These are phyloP conservation scores for Candida ficus DNA, from an alignment of 805 yeast species.

Conservation along the genomic window DNA sequence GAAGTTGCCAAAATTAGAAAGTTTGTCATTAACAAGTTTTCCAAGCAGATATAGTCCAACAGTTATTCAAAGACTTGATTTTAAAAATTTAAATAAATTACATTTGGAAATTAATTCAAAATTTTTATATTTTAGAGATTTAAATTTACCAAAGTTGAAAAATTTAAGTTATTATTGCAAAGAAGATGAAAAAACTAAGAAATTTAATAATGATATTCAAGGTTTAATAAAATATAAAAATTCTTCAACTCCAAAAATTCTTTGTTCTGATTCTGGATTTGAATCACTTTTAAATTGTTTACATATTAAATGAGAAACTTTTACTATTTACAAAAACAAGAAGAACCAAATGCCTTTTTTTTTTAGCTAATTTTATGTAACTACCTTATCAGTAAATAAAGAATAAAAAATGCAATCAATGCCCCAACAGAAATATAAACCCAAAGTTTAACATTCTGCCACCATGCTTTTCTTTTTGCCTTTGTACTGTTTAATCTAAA, in stretches of 20 bases:
- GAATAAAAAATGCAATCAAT: slow-evolving; percentile 66
- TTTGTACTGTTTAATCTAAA: slow-evolving; percentile 49
- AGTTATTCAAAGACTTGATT: not conserved
- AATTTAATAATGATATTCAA: no score
- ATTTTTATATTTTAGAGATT: not conserved
- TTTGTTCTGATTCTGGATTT: no score
- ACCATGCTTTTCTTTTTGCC: slow-evolving; percentile 52
- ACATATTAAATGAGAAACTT: no score
- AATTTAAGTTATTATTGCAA: not conserved
- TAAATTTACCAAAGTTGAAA: not conserved
- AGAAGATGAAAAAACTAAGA: not conserved
- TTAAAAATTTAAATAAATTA: not conserved
- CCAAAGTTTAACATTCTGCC: slow-evolving; percentile 43
- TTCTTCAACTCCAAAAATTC: no score
- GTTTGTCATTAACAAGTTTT: not conserved
- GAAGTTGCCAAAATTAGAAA: not conserved
- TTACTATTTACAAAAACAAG: no score
- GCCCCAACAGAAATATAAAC: slow-evolving; percentile 54
- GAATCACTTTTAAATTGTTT: no score
- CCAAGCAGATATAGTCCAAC: not conserved
- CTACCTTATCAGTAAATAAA: slow-evolving; percentile 29
- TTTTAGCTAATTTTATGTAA: no score
- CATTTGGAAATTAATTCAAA: not conserved
- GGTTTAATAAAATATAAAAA: no score
- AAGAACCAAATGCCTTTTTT: no score